Base-by-base conservation (phyloP, 148 eudicot genomes). In the Dianthus caryophyllus region DNA sequence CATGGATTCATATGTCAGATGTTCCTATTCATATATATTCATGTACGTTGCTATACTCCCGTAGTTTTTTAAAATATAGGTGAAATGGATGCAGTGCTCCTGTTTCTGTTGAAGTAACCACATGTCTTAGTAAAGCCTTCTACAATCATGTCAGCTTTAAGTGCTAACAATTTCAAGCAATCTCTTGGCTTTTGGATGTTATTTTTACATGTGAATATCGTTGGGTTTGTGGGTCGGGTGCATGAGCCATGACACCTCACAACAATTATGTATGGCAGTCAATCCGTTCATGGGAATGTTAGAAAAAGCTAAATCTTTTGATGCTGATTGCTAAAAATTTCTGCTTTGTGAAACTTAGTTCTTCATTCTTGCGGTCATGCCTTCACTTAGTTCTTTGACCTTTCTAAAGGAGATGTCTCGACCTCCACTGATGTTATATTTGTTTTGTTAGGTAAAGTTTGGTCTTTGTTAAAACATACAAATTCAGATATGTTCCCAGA, bases 401-500 rank as follows among this genome's bases (percentile, higher is more conserved):
- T 61, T 39, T 8, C 11, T 39, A 52, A 29, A 5, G 17, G 49
- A n/a, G 5, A 47, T 9, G 13, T 56, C 27, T 10, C 9, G 25
- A 27, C 30, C 25, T 14, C 43, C 17, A 9, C 26, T 44, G 49
- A 54, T 1, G 30, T 17, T 22, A 66, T 43, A 52, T 51, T 57
- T 57, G 43, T 78, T 53, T 39, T 48, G 66, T 63, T 81, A 91
- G 97, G 86, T 44, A 80, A 76, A 67, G 73, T 90, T 73, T 68
- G 78, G 69, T 51, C 74, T 22, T 61, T 88, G 53, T 65, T 94
- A 78, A 81, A 86, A 76, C 79, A 79, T 75, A 77, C 79, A 44
- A 88, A 85, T 69, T 67, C 74, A 2, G 90, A 79, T 33, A 71
- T 75, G 58, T 82, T 66, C 68, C 92, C 90, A 10, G 99, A 94